These are phyloP conservation scores for Circinella minor DNA, from an alignment of 371 early-diverging fungal species.

Conservation along the genomic window DNA sequence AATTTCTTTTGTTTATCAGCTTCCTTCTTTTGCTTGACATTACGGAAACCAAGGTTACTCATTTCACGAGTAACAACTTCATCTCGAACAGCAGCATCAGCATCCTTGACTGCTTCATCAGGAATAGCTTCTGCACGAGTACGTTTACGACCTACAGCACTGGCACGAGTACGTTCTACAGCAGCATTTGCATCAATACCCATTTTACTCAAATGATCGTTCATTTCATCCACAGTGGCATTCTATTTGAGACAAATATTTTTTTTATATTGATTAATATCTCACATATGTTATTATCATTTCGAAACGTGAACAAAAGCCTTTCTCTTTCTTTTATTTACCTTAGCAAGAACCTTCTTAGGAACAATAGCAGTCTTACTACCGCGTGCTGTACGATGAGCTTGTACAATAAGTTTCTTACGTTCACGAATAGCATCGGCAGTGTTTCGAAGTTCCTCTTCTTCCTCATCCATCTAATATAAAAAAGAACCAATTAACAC, in stretches of 20 bases:
- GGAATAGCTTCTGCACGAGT: slow-evolving; percentile 46
- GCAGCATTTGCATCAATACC: slow-evolving; percentile 64
- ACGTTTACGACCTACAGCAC: slow-evolving; percentile 66
- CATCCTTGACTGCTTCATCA: slow-evolving; percentile 62
- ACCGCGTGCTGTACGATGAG: slow-evolving; percentile 72
- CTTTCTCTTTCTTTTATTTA: slow-evolving; percentile 3
- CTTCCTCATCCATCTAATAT: slow-evolving; percentile 63
- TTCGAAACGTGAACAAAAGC: background rate
- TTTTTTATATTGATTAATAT: too few species aligned
- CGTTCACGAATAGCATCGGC: slow-evolving; percentile 86
- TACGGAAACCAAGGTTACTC: slow-evolving; percentile 77
- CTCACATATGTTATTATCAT: background rate
- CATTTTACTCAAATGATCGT: slow-evolving; percentile 58
- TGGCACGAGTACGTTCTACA: slow-evolving; percentile 58
- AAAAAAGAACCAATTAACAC: background rate
- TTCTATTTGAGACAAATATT: background rate
- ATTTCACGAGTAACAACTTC: slow-evolving; percentile 62
- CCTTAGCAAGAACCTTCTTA: slow-evolving; percentile 56
- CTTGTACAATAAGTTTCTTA: slow-evolving; percentile 81
- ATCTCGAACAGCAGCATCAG: slow-evolving; percentile 57
- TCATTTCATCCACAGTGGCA: slow-evolving; percentile 60
- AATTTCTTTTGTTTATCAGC: slow-evolving; percentile 78
- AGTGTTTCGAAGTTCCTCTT: slow-evolving; percentile 74
- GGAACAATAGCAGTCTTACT: slow-evolving; percentile 72
- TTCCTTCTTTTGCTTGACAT: slow-evolving; percentile 71